phyloP scores from a whole-genome alignment of 192 early-diverging fungal genomes.

The Chytriomyces confervae region DNA sequence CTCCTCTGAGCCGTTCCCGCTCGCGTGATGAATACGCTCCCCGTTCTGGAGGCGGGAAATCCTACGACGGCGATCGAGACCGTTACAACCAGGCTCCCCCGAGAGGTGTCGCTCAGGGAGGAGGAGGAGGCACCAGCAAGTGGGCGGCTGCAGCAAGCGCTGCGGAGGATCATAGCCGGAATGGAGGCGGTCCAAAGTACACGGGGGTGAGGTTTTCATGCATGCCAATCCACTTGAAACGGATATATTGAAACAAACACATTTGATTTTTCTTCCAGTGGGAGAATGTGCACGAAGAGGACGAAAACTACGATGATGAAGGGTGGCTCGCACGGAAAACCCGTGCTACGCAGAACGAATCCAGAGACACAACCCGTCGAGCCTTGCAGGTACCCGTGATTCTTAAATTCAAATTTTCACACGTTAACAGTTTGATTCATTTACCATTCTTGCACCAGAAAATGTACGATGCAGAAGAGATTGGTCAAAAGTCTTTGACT shows the following conservation, averaged over 20 bases:
- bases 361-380: constrained; percentile 47
- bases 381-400: constrained; percentile 31
- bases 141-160: constrained; percentile 34
- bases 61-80: background rate
- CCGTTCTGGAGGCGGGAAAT: background rate
- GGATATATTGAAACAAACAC: background rate
- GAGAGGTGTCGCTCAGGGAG: background rate
- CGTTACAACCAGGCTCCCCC: background rate
- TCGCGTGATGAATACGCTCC: background rate
- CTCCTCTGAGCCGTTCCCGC: background rate
- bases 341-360: constrained; percentile 54
- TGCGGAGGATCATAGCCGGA: constrained; percentile 13
- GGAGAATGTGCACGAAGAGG: constrained; percentile 38
- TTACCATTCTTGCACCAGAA: background rate
- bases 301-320: constrained; percentile 42
- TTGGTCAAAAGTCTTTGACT: constrained; percentile 30
- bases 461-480: background rate
- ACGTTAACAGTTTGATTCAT: no score
- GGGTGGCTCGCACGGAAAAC: constrained; percentile 53
- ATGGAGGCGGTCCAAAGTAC: constrained; percentile 11
- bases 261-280: constrained; percentile 4
- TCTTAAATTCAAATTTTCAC: no score
- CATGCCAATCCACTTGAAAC: background rate
- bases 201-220: background rate
- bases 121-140: constrained; percentile 27